Evolutionary conservation across 352 stramenopile genomes (phyloP).

Genomic region (Pilasporangium apinafurcum): DNA sequence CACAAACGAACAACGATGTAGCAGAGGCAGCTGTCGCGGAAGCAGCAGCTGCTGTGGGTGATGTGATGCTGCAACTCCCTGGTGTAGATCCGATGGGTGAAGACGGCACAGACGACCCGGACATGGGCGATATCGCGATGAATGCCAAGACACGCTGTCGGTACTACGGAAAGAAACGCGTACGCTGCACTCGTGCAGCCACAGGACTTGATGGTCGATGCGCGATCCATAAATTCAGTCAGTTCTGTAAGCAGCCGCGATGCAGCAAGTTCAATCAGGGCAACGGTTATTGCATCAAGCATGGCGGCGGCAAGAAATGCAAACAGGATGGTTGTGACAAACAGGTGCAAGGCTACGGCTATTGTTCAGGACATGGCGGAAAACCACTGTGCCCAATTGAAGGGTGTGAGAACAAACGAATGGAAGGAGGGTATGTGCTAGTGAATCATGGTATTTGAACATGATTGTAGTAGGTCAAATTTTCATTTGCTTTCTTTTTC

Average conservation of each 20-base stretch:
- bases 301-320: constrained; percentile 82
- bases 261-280: constrained; percentile 85
- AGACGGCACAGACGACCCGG: constrained; percentile 8
- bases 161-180: constrained; percentile 70
- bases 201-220: constrained; percentile 74
- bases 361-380: constrained; percentile 76
- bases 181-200: constrained; percentile 50
- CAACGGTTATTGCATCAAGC: constrained; percentile 81
- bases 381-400: constrained; percentile 72
- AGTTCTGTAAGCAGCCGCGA: constrained; percentile 73
- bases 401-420: constrained; percentile 77
- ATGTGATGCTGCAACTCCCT: constrained; percentile 1
- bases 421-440: constrained; percentile 66
- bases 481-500: background rate
- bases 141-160: constrained; percentile 42
- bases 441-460: background rate
- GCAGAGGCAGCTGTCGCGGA: constrained; percentile 6
- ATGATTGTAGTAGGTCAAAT: background rate
- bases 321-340: constrained; percentile 76
- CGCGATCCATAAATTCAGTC: constrained; percentile 76
- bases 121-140: constrained; percentile 11
- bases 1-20: constrained; percentile 5
- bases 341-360: constrained; percentile 78
- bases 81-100: constrained; percentile 3
- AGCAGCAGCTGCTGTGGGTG: background rate